Base-by-base conservation (phyloP, 1,284 basidiomycete genomes). In the Agroathelia rolfsii region DNA sequence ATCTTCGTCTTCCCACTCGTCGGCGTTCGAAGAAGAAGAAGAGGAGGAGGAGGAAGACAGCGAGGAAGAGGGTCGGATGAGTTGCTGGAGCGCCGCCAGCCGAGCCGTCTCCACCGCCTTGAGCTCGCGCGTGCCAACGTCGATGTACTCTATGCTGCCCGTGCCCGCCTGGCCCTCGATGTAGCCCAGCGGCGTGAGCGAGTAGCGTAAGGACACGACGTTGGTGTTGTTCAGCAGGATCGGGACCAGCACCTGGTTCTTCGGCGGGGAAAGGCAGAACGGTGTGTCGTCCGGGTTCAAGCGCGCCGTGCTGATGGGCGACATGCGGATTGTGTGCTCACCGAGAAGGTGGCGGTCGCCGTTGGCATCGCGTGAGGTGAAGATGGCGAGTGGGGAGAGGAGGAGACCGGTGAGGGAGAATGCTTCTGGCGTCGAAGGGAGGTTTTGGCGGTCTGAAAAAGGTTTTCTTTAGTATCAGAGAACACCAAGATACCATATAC, bases 191-290 rank as follows among this genome's bases (percentile, higher is more conserved):
- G 86, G 76, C 3, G 76, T 75, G 22, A 92, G 55, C 10, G 76
- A 78, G 53, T 93, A 96, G 36, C 69, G 71, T 22, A 96, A 59
- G 36, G 69, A 64, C 9, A 69, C 65, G 1, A 88, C 77, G n/a
- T 68, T 66, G 3, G 92, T 92, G 57, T 95, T 94, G 65, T 95
- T 96, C 52, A 96, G 72, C 17, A 95, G 62, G 19, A 93, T 59
- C 2, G 89, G 87, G 28, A 93, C 58, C 30, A 85, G 64, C 28
- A 82, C 67, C 24, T 62, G 61, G 30, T 68, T 64, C 6, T 62
- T 59, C 4, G 72, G 60, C 3, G 72, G 53, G 1, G 75, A 61
- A 11, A 92, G 58, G 46, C 88, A 93, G 54, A 78, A 86, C 10
- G 74, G 72, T 32, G 71, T 59, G 13, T 54, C 59, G 35, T 76